A percentile compares a stretch with the other conserved stretches of the same genome.
Evolutionary conservation across 768 basidiomycete genomes (phyloP).

Genomic region (Tulasnella sp.): DNA sequence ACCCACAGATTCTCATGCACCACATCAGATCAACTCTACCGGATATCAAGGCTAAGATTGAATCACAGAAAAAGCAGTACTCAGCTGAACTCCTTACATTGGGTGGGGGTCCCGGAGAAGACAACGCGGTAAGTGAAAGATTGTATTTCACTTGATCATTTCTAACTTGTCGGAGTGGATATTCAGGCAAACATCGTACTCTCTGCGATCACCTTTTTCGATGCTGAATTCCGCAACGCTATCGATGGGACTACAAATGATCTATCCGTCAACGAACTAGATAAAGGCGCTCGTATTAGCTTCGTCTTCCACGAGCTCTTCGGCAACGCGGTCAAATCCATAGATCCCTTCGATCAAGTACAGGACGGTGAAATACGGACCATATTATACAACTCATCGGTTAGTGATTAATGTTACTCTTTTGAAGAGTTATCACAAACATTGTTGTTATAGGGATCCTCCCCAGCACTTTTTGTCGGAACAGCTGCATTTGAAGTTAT

Average conservation of each 20-base stretch:
- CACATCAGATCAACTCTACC: conserved; percentile 94
- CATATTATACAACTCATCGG: conserved; percentile 94
- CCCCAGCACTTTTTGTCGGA: conserved; percentile 91
- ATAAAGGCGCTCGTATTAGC: conserved; percentile 94
- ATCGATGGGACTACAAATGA: conserved; percentile 98
- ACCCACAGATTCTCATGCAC: conserved; percentile 91
- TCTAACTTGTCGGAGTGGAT: neutral
- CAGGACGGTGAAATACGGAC: conserved; percentile 97
- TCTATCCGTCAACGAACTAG: conserved; percentile 83
- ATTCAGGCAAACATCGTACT: conserved; percentile 64
- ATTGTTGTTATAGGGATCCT: conserved; percentile 55
- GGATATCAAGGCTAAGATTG: conserved; percentile 92
- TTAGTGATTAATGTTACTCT: conserved; percentile 29
- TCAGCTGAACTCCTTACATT: conserved; percentile 68
- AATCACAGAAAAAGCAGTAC: conserved; percentile 80
- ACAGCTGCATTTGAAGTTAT: conserved; percentile 97
- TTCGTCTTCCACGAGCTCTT: conserved; percentile 98
- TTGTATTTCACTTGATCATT: neutral
- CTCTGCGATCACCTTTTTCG: conserved; percentile 94
- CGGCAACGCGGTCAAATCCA: conserved; percentile 88
- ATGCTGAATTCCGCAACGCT: conserved; percentile 86
- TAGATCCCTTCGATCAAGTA: conserved; percentile 98
- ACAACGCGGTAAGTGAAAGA: conserved; percentile 41
- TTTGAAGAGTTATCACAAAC: neutral
- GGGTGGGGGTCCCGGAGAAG: conserved; percentile 77